These are phyloP conservation scores for Termitomyces heimii DNA, from an alignment of 768 basidiomycete species.

Conservation along the genomic window DNA sequence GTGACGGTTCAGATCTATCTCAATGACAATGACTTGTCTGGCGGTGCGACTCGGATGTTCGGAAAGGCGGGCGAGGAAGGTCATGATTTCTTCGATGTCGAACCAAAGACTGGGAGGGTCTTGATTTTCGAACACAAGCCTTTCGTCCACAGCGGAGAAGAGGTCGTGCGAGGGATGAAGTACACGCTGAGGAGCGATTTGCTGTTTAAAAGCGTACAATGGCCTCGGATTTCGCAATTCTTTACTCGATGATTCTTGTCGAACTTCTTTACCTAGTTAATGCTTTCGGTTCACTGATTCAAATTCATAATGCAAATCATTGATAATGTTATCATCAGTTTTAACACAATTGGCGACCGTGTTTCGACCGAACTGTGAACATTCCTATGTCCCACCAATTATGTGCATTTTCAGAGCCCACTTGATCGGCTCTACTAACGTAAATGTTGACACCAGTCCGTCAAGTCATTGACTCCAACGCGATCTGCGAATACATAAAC, in stretches of 20 bases:
- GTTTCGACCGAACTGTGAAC: too few species aligned
- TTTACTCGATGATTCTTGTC: background rate
- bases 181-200: conserved; percentile 37
- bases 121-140: conserved; percentile 39
- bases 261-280: too few species aligned
- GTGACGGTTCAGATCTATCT: conserved; percentile 44
- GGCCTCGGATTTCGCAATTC: background rate
- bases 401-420: too few species aligned
- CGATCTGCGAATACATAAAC: too few species aligned
- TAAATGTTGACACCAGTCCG: too few species aligned
- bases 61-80: conserved; percentile 14
- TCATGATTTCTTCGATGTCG: conserved; percentile 28
- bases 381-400: too few species aligned
- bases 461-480: too few species aligned
- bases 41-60: conserved; percentile 37
- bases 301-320: too few species aligned
- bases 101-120: conserved; percentile 35
- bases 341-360: too few species aligned
- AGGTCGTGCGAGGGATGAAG: conserved; percentile 32
- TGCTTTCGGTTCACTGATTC: too few species aligned
- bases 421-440: too few species aligned
- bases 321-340: too few species aligned
- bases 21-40: conserved; percentile 28
- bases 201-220: conserved; percentile 21
- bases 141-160: conserved; percentile 37